A percentile compares a stretch with the other conserved stretches of the same genome.
Conservation (phyloP, 306 rosid genomes). For the Quercus dentata region DNA sequence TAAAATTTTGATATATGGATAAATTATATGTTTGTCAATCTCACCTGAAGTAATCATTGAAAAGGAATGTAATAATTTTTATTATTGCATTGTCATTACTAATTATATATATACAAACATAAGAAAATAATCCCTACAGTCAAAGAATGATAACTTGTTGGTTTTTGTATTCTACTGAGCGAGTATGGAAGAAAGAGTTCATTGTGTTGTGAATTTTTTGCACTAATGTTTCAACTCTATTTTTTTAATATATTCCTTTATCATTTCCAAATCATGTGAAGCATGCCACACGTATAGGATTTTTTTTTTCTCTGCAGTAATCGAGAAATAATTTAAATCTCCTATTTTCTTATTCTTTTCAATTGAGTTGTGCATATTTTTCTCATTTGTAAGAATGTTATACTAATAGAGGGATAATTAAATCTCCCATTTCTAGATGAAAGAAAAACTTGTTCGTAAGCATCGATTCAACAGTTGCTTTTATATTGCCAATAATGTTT, state of each 20-base stretch:
- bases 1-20: not conserved
- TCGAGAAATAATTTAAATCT: no score
- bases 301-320: no score
- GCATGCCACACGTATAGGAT: no score
- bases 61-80: not conserved
- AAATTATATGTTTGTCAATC: not conserved
- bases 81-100: not conserved
- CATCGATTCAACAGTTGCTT: no score
- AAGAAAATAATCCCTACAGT: not conserved
- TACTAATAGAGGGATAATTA: no score
- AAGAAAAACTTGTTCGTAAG: no score
- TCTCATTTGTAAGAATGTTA: no score
- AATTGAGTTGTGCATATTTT: no score
- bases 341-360: no score
- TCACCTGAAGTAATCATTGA: constrained; percentile 8
- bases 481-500: no score
- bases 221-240: not conserved
- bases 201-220: not conserved
- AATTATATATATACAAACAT: not conserved
- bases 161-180: not conserved
- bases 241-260: not conserved
- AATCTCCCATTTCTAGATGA: no score
- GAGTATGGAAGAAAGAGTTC: not conserved
- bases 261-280: no score
- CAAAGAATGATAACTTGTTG: not conserved